These are phyloP conservation scores for Flaveria trinervia DNA, from an alignment of 129 eudicot genomes.

Conservation along the genomic window DNA sequence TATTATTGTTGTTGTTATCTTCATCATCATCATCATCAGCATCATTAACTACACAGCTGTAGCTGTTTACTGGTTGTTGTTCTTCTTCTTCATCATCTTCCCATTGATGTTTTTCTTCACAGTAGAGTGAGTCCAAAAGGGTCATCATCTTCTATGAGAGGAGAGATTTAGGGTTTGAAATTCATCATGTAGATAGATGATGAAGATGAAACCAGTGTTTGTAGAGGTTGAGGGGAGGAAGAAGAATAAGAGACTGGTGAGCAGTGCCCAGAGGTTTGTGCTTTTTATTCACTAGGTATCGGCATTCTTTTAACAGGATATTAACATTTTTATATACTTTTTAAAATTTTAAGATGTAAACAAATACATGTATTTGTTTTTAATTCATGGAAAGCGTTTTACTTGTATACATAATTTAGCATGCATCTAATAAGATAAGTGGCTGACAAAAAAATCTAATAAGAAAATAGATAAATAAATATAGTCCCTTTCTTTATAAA, in stretches of 20 bases:
- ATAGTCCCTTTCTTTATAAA: too few relatives aligned
- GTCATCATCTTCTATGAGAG: conserved; percentile 45
- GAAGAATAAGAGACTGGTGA: conserved; percentile 32
- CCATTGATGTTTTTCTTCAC: conserved; percentile 60
- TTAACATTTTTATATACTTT: background rate
- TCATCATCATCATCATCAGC: background rate
- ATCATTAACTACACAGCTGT: conserved; percentile 13
- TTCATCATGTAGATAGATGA: conserved; percentile 32
- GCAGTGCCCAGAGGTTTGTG: conserved; percentile 42
- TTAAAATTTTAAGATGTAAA: background rate
- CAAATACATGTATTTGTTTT: background rate
- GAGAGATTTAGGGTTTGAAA: conserved; percentile 29
- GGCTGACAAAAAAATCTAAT: too few relatives aligned
- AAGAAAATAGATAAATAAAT: too few relatives aligned
- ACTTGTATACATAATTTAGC: background rate
- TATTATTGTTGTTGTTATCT: background rate
- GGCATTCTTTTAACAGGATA: conserved; percentile 19
- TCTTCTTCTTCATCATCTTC: conserved; percentile 23
- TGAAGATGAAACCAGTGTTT: conserved; percentile 21
- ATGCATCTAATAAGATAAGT: background rate
- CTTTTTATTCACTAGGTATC: conserved; percentile 44
- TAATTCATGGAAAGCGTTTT: background rate
- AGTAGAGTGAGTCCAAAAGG: conserved; percentile 58
- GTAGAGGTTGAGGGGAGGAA: conserved; percentile 8
- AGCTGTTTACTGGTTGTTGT: background rate